These are phyloP conservation scores for Kwoniella sp. DNA, from an alignment of 768 basidiomycete species.

Conservation along the genomic window DNA sequence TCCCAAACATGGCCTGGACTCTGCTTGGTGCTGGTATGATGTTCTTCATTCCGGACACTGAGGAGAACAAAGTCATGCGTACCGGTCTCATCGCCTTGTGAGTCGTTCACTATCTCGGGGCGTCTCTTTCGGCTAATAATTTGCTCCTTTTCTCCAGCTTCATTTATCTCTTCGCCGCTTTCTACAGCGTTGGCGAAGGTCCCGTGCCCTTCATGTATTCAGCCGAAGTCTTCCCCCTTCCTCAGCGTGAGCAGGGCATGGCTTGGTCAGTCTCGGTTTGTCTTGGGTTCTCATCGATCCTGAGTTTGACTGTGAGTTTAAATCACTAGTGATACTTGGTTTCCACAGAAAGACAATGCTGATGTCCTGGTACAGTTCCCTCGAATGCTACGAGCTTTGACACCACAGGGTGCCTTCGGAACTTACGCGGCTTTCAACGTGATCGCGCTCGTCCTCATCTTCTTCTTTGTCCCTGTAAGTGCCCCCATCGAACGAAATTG, in stretches of 20 bases:
- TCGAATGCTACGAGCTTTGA: slow-evolving; percentile 66
- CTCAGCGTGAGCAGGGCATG: slow-evolving; percentile 80
- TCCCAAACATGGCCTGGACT: slow-evolving; percentile 78
- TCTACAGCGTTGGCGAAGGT: slow-evolving; percentile 63
- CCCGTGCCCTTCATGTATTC: slow-evolving; percentile 83
- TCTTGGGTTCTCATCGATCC: slow-evolving; percentile 41
- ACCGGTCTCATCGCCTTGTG: too few relatives aligned
- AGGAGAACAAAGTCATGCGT: too few relatives aligned
- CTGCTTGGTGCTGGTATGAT: slow-evolving; percentile 75
- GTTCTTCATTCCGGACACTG: slow-evolving; percentile 57
- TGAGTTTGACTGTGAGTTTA: too few relatives aligned
- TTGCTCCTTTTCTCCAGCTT: slow-evolving; percentile 41
- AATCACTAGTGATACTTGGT: too few relatives aligned
- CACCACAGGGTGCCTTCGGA: slow-evolving; percentile 67
- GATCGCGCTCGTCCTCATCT: slow-evolving; percentile 40
- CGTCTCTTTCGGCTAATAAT: too few relatives aligned
- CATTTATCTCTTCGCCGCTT: slow-evolving; percentile 52
- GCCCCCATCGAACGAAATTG: too few relatives aligned
- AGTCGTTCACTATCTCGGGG: too few relatives aligned
- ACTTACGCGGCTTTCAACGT: slow-evolving; percentile 54
- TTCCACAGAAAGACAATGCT: too few relatives aligned
- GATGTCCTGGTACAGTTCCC: too few relatives aligned
- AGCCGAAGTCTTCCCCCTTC: slow-evolving; percentile 87
- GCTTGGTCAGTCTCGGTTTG: slow-evolving; percentile 47
- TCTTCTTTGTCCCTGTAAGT: slow-evolving; percentile 24